phyloP scores from a whole-genome alignment of 2,329 filamentous ascomycete species.

The Fusarium anthophilum region DNA sequence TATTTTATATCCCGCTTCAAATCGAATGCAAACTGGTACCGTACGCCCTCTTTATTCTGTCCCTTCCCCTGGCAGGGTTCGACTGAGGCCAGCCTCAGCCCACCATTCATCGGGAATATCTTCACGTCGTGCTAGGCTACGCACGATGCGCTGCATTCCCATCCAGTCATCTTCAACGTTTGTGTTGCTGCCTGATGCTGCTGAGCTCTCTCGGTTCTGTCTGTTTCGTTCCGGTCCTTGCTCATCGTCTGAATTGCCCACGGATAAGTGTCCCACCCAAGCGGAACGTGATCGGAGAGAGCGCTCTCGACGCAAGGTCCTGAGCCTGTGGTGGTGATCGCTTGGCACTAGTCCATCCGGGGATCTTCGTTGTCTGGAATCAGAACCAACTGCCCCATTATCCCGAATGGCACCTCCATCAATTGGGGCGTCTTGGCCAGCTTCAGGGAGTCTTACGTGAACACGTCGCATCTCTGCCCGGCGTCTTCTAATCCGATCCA shows the following conservation, averaged over 20 bases:
- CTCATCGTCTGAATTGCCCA: slow-evolving; percentile 43
- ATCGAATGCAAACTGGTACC: slow-evolving; percentile 1
- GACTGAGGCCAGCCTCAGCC: slow-evolving; percentile 74
- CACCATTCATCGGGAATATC: slow-evolving; percentile 88
- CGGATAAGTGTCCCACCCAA: slow-evolving; percentile 42
- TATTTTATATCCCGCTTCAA: background rate
- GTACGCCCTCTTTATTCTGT: slow-evolving; percentile 30
- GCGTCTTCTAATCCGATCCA: slow-evolving; percentile 24
- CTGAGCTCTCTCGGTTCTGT: slow-evolving; percentile 34
- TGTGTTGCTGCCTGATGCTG: slow-evolving; percentile 26
- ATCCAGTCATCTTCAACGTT: slow-evolving; percentile 53
- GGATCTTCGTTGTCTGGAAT: slow-evolving; percentile 14
- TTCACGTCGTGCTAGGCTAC: slow-evolving; percentile 73
- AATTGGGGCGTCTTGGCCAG: slow-evolving; percentile 25
- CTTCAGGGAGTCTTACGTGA: slow-evolving; percentile 29
- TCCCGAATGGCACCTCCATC: slow-evolving; percentile 7
- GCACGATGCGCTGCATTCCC: slow-evolving; percentile 77
- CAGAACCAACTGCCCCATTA: slow-evolving; percentile 17
- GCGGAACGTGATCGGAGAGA: slow-evolving; percentile 16
- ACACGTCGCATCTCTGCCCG: slow-evolving; percentile 24
- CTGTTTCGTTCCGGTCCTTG: slow-evolving; percentile 30
- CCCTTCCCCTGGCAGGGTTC: slow-evolving; percentile 56
- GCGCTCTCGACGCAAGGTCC: background rate
- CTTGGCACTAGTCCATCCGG: slow-evolving; percentile 10
- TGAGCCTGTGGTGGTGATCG: background rate